These are phyloP conservation scores for Pulveroboletus sp. DNA, from an alignment of 768 basidiomycete species.

Conservation along the genomic window DNA sequence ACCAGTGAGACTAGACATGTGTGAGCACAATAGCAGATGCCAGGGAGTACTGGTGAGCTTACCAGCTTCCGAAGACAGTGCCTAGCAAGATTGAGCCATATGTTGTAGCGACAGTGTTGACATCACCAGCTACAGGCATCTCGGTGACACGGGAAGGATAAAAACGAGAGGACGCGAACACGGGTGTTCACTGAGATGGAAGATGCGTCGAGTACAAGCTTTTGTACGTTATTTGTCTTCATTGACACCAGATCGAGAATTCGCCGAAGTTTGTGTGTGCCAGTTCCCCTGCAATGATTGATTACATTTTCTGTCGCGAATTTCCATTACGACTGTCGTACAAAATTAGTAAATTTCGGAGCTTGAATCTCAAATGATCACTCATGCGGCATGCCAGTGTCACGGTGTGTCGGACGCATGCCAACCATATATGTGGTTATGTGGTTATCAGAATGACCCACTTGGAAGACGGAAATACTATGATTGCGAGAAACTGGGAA, in stretches of 20 bases:
- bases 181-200: conserved; percentile 21
- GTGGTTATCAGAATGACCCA: no score
- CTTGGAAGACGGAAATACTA: no score
- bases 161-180: conserved; percentile 32
- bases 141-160: neutral
- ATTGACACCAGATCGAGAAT: conserved; percentile 27
- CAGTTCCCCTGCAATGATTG: no score
- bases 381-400: no score
- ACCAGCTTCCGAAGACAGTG: conserved; percentile 31
- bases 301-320: conserved; percentile 7
- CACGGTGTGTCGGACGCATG: no score
- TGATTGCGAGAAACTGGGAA: no score
- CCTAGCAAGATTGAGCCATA: conserved; percentile 33
- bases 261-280: no score
- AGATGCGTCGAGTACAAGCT: conserved; percentile 6
- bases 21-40: conserved; percentile 4
- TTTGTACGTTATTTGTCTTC: conserved; percentile 35
- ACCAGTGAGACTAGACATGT: conserved; percentile 25
- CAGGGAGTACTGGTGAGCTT: neutral
- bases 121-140: conserved; percentile 28
- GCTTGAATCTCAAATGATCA: neutral
- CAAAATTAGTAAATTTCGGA: neutral
- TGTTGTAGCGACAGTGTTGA: conserved; percentile 27
- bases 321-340: conserved; percentile 12
- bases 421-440: no score